phyloP scores from a whole-genome alignment of 2,329 filamentous ascomycete species.

The Alternaria alternata region DNA sequence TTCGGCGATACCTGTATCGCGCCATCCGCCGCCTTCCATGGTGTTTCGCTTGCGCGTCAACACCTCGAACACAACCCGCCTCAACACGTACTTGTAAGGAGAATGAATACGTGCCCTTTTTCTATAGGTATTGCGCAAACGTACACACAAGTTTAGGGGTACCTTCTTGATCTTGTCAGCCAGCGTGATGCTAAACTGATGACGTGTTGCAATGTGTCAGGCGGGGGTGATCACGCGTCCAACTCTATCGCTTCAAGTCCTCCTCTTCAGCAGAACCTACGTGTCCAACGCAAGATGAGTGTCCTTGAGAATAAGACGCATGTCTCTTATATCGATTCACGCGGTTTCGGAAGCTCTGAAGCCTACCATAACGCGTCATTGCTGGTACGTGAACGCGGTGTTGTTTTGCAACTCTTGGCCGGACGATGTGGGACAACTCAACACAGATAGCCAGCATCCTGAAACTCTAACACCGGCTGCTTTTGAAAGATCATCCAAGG shows the following conservation, averaged over 20 bases:
- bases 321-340: neutral
- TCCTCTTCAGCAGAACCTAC: conserved; percentile 1
- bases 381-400: neutral
- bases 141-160: neutral
- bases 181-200: conserved; percentile 1
- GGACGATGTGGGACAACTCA: neutral
- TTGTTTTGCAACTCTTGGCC: conserved; percentile 1
- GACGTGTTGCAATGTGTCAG: conserved; percentile 18
- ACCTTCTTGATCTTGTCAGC: neutral
- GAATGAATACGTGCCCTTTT: neutral
- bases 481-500: neutral
- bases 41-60: conserved; percentile 4
- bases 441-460: neutral
- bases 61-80: conserved; percentile 1
- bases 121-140: neutral
- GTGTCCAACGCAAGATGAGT: neutral
- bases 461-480: neutral
- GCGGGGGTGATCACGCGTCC: conserved; percentile 19
- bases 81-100: neutral
- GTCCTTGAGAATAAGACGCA: neutral
- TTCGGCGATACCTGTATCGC: neutral
- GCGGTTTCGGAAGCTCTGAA: neutral
- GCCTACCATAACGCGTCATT: neutral
- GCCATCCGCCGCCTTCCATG: neutral
- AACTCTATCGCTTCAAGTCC: conserved; percentile 14